phyloP scores from a whole-genome alignment of 345 rosid genomes.

The Brassica incana region DNA sequence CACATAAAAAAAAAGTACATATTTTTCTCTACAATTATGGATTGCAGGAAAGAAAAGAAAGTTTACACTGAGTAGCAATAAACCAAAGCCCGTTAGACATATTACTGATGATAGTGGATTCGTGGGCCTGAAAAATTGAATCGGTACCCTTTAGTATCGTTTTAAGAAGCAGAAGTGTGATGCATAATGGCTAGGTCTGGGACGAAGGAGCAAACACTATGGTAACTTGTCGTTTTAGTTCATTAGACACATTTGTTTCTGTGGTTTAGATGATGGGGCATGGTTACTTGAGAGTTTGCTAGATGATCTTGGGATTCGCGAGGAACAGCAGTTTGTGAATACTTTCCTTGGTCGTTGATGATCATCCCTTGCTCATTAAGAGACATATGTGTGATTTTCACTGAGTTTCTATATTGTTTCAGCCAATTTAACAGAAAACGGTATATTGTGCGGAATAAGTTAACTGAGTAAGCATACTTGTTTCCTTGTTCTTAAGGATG shows the following conservation, averaged over 20 bases:
- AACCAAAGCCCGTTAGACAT: constrained; percentile 18
- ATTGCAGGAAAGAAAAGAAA: too few relatives aligned
- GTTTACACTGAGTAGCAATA: neutral
- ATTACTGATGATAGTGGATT: neutral
- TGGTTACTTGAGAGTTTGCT: constrained; percentile 24
- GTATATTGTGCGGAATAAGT: constrained; percentile 73
- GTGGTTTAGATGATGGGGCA: neutral
- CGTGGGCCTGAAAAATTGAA: constrained; percentile 18
- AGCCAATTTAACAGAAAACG: constrained; percentile 81
- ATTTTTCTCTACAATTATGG: too few relatives aligned
- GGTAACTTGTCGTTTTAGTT: neutral
- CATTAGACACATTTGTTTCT: neutral
- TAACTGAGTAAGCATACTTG: constrained; percentile 32
- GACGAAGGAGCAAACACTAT: constrained; percentile 96
- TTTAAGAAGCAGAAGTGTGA: constrained; percentile 48
- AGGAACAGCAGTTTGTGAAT: constrained; percentile 79
- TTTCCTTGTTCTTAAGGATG: constrained; percentile 23
- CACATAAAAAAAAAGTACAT: neutral
- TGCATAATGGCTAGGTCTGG: constrained; percentile 62
- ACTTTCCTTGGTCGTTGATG: neutral
- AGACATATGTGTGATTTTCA: neutral
- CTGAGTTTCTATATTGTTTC: constrained; percentile 31
- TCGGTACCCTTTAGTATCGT: constrained; percentile 3
- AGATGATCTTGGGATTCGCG: constrained; percentile 77
- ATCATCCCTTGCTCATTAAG: neutral